Percentiles rank a stretch among this genome's conserved stretches.
These are phyloP conservation scores for Thalassiosira pacifica DNA, from an alignment of 352 stramenopile species.

Conservation along the genomic window DNA sequence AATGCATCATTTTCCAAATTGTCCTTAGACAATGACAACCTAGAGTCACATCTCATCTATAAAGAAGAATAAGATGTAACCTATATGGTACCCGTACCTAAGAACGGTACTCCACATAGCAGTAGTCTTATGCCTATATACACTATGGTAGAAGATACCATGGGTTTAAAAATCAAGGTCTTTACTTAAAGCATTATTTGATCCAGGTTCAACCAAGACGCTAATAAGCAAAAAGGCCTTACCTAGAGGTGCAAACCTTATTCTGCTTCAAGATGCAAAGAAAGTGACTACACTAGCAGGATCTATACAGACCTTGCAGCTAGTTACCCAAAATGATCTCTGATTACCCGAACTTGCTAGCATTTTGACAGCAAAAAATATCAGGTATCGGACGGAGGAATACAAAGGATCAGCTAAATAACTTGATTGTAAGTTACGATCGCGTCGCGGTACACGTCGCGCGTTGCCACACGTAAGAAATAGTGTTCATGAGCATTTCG, in stretches of 20 bases:
- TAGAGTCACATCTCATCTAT: not conserved
- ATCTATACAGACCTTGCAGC: not conserved
- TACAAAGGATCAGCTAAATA: too few relatives aligned
- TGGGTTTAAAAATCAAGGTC: slow-evolving; percentile 1
- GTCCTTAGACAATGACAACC: too few relatives aligned
- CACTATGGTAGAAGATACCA: slow-evolving; percentile 30
- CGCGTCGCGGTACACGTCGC: too few relatives aligned
- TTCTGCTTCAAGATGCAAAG: not conserved
- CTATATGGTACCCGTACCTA: not conserved
- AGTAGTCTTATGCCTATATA: not conserved
- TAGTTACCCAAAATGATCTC: slow-evolving; percentile 1
- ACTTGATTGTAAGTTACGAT: too few relatives aligned
- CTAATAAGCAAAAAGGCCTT: slow-evolving; percentile 23
- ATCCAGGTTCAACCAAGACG: slow-evolving; percentile 17
- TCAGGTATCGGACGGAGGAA: too few relatives aligned
- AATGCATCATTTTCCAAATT: too few relatives aligned
- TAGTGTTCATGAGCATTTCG: too few relatives aligned
- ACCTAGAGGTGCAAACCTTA: not conserved
- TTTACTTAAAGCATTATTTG: slow-evolving; percentile 28
- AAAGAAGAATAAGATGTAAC: not conserved
- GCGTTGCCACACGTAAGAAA: too few relatives aligned
- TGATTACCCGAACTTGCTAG: slow-evolving; percentile 33
- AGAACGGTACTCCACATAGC: not conserved
- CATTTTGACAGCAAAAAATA: too few relatives aligned
- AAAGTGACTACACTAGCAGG: slow-evolving; percentile 23